phyloP scores from a whole-genome alignment of 1,284 basidiomycete species.

The Marasmius oreades region DNA sequence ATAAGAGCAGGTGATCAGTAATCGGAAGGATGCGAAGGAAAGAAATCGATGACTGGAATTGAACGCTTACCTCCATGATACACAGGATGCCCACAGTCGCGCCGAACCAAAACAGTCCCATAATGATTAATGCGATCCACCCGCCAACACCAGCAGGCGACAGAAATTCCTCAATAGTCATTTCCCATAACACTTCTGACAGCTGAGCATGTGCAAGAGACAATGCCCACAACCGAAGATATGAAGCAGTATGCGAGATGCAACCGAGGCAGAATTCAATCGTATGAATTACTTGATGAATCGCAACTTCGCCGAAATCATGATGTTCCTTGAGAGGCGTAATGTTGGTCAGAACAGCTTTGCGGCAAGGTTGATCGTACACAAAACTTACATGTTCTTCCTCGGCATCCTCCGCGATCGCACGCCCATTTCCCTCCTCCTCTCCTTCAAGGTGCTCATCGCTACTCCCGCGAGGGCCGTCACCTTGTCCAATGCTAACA shows the following conservation, averaged over 20 bases:
- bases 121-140: slow-evolving; percentile 58
- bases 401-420: slow-evolving; percentile 65
- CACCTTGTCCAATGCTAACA: slow-evolving; percentile 54
- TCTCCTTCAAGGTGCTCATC: slow-evolving; percentile 74
- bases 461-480: slow-evolving; percentile 36
- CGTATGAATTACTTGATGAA: slow-evolving; percentile 97
- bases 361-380: slow-evolving; percentile 12
- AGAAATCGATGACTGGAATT: slow-evolving; percentile 5
- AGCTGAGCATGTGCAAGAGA: slow-evolving; percentile 98
- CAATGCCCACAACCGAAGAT: slow-evolving; percentile 97
- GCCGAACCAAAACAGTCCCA: slow-evolving; percentile 79
- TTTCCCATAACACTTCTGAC: slow-evolving; percentile 90
- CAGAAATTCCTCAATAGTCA: slow-evolving; percentile 72
- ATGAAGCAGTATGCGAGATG: slow-evolving; percentile 99
- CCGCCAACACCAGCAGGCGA: slow-evolving; percentile 54
- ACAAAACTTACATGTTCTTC: slow-evolving; percentile 61
- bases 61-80: slow-evolving; percentile 82
- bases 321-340: slow-evolving; percentile 55
- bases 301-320: slow-evolving; percentile 92
- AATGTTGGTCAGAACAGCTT: slow-evolving; percentile 9
- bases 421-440: slow-evolving; percentile 81
- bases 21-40: neutral
- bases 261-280: slow-evolving; percentile 99
- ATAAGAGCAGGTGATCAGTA: slow-evolving; percentile 7
- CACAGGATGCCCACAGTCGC: slow-evolving; percentile 80